These are phyloP conservation scores for Miscanthus sacchariflorus DNA, from an alignment of 202 grass and related monocot genomes.

Conservation along the genomic window DNA sequence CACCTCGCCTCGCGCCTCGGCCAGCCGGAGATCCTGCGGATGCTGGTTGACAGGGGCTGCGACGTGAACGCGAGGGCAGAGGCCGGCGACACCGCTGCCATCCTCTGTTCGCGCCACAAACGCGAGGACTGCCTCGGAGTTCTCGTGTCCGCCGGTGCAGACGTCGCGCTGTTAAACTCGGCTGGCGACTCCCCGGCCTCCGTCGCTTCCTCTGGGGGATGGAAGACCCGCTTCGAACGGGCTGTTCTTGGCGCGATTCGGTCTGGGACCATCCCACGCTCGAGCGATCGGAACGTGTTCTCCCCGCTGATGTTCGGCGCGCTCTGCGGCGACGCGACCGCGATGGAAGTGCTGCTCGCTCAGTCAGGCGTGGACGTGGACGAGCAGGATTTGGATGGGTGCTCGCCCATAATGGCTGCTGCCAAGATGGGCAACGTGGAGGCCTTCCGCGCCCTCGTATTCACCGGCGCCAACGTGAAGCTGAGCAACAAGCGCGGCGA, in stretches of 20 bases:
- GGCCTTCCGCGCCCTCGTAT: constrained; percentile 74
- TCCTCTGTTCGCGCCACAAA: constrained; percentile 63
- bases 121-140: constrained; percentile 72
- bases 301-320: constrained; percentile 67
- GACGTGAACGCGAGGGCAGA: constrained; percentile 71
- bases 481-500: constrained; percentile 65
- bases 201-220: constrained; percentile 55
- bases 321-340: constrained; percentile 56
- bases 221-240: constrained; percentile 59
- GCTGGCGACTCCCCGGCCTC: constrained; percentile 51
- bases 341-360: constrained; percentile 61
- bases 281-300: constrained; percentile 70
- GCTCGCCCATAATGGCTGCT: constrained; percentile 64
- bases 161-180: constrained; percentile 72
- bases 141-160: constrained; percentile 63
- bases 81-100: constrained; percentile 59
- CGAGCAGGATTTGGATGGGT: constrained; percentile 68
- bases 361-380: constrained; percentile 66
- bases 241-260: constrained; percentile 57
- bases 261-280: constrained; percentile 57
- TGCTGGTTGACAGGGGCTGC: constrained; percentile 60
- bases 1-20: constrained; percentile 84
- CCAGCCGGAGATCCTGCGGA: constrained; percentile 61
- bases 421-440: constrained; percentile 75
- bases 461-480: constrained; percentile 75